phyloP scores from a whole-genome alignment of 2,329 filamentous ascomycete species.

The Penicillium sp. region DNA sequence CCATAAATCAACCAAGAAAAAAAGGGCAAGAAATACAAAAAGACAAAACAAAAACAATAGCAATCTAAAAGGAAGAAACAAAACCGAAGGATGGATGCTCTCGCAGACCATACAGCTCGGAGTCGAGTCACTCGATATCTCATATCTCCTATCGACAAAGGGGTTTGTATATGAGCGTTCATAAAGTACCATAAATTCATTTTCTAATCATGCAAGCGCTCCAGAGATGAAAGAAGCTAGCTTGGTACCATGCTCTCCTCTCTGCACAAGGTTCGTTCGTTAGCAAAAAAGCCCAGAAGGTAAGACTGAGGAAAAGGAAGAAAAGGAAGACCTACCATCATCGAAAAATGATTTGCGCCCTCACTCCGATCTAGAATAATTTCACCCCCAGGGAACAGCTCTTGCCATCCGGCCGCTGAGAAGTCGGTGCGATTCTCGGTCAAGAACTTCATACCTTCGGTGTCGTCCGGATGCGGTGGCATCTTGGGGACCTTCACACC shows the following conservation, averaged over 20 bases:
- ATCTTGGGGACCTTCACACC: neutral
- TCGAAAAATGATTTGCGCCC: neutral
- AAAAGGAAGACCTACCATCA: neutral
- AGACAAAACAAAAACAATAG: too few relatives aligned
- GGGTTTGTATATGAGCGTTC: too few relatives aligned
- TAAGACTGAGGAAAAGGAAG: too few relatives aligned
- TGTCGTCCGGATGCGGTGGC: neutral
- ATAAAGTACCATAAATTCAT: too few relatives aligned
- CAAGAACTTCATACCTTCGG: neutral
- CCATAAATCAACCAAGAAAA: too few relatives aligned
- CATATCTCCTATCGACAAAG: too few relatives aligned
- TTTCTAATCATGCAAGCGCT: neutral
- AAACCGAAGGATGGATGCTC: too few relatives aligned
- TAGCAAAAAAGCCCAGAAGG: too few relatives aligned
- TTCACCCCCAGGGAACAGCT: neutral
- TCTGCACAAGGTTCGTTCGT: neutral
- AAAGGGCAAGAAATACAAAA: too few relatives aligned
- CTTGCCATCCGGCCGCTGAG: neutral
- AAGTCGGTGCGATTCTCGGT: neutral
- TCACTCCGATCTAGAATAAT: neutral
- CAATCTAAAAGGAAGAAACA: too few relatives aligned
- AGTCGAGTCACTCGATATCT: too few relatives aligned
- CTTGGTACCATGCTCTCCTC: neutral
- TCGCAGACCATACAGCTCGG: too few relatives aligned
- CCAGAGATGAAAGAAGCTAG: neutral